These are phyloP conservation scores for Trichoderma guizhouense DNA, from an alignment of 2,329 filamentous ascomycete genomes.

Conservation along the genomic window DNA sequence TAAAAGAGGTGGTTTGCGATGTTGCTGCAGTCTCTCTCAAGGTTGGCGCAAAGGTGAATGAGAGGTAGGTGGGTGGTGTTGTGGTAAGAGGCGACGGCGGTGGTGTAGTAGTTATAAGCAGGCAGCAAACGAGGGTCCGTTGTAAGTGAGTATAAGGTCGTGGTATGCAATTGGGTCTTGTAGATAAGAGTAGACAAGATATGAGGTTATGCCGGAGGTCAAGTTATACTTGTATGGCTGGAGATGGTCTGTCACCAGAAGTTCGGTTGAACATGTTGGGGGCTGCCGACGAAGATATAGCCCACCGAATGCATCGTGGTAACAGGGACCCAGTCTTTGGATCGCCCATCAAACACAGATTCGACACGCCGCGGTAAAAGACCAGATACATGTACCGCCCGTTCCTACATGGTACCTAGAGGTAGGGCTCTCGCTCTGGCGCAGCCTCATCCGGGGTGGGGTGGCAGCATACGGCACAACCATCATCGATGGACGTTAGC, in stretches of 20 bases:
- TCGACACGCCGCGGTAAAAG: conserved; percentile 13
- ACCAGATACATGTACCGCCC: conserved; percentile 1
- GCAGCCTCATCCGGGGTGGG: conserved; percentile 24
- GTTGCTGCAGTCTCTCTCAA: neutral
- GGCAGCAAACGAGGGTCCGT: conserved; percentile 9
- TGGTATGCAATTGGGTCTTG: conserved; percentile 1
- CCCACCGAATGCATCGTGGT: conserved; percentile 17
- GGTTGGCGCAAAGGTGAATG: neutral
- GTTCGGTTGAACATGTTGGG: conserved; percentile 15
- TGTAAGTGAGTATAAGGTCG: neutral
- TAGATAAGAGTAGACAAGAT: neutral
- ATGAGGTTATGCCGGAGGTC: neutral
- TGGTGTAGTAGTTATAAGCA: neutral
- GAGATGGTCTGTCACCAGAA: conserved; percentile 11
- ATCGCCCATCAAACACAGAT: conserved; percentile 20
- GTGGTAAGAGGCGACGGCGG: neutral
- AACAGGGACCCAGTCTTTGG: conserved; percentile 9
- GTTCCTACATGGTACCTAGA: conserved; percentile 2
- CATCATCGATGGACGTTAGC: neutral
- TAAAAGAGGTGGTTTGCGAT: neutral
- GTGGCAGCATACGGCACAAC: neutral
- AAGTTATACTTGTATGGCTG: conserved; percentile 2
- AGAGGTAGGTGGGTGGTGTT: neutral
- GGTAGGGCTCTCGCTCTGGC: conserved; percentile 6
- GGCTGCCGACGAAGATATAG: conserved; percentile 19